Conservation (phyloP, 805 yeast species). For the Pichia occidentalis region DNA sequence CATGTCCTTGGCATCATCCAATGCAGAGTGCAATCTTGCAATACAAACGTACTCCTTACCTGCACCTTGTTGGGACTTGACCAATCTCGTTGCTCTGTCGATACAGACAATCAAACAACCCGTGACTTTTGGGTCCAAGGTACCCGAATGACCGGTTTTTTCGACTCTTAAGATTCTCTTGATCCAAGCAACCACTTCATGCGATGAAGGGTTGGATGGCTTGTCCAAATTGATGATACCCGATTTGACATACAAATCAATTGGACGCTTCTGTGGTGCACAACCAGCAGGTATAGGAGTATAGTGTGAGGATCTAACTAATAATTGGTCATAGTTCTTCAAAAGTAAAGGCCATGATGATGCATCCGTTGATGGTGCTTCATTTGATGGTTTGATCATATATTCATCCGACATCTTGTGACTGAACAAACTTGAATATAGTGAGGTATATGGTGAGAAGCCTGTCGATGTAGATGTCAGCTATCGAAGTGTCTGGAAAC, state of each 20-base stretch:
- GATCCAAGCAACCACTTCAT: slow-evolving; percentile 99
- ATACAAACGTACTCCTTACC: slow-evolving; percentile 99
- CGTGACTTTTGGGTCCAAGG: slow-evolving; percentile 94
- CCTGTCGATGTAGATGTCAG: no score
- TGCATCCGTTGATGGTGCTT: slow-evolving; percentile 75
- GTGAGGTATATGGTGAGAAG: no score
- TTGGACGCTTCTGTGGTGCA: slow-evolving; percentile 90
- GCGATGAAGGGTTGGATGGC: slow-evolving; percentile 97
- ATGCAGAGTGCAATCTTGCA: slow-evolving; percentile 88
- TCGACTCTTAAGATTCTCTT: slow-evolving; percentile 92
- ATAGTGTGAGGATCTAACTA: slow-evolving; percentile 94
- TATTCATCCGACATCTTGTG: slow-evolving; percentile 33
- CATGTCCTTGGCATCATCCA: slow-evolving; percentile 81
- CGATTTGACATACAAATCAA: slow-evolving; percentile 80
- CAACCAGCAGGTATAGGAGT: slow-evolving; percentile 96
- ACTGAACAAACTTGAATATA: slow-evolving; percentile 8
- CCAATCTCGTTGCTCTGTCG: slow-evolving; percentile 96
- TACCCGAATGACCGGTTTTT: slow-evolving; percentile 98
- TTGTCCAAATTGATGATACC: slow-evolving; percentile 98
- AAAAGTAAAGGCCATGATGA: slow-evolving; percentile 93
- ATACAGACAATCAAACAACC: slow-evolving; percentile 98
- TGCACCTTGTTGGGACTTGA: slow-evolving; percentile 98
- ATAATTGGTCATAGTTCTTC: slow-evolving; percentile 87
- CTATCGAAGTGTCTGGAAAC: no score
- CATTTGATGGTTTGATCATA: slow-evolving; percentile 82